phyloP scores from a whole-genome alignment of 1,139 yeast genomes.

The Suhomyces bokatorum region DNA sequence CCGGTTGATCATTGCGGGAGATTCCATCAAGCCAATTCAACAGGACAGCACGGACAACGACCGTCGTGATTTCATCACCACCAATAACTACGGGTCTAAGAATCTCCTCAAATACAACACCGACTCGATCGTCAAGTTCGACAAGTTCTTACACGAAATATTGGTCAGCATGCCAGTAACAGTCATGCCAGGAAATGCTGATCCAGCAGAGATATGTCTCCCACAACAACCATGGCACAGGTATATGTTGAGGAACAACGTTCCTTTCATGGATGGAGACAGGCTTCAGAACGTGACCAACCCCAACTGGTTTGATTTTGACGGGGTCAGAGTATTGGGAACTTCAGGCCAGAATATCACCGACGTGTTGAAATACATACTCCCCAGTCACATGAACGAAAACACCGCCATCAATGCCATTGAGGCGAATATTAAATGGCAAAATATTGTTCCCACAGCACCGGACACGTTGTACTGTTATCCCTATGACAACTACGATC shows the following conservation, averaged over 20 bases:
- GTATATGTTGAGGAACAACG: slow-evolving; percentile 60
- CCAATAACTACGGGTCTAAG: slow-evolving; percentile 53
- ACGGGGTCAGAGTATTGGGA: slow-evolving; percentile 60
- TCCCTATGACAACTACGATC: slow-evolving; percentile 80
- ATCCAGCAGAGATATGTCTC: slow-evolving; percentile 77
- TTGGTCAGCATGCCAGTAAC: slow-evolving; percentile 64
- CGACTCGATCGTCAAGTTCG: slow-evolving; percentile 48
- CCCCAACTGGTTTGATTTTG: slow-evolving; percentile 64
- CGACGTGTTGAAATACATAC: slow-evolving; percentile 69
- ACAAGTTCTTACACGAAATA: slow-evolving; percentile 59
- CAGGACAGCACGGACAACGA: slow-evolving; percentile 26
- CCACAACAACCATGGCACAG: slow-evolving; percentile 91
- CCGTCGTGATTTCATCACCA: slow-evolving; percentile 31
- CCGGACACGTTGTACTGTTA: slow-evolving; percentile 94
- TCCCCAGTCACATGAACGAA: slow-evolving; percentile 15
- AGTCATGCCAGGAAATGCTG: slow-evolving; percentile 81
- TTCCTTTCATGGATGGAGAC: slow-evolving; percentile 41
- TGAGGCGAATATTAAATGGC: slow-evolving; percentile 77
- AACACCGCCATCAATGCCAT: slow-evolving; percentile 36
- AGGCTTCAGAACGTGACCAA: slow-evolving; percentile 60
- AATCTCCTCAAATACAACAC: slow-evolving; percentile 51
- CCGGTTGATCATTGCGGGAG: slow-evolving; percentile 72
- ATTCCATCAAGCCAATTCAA: slow-evolving; percentile 51
- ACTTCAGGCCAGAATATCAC: slow-evolving; percentile 83
- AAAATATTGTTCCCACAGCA: slow-evolving; percentile 87